Percentiles rank a stretch among this genome's conserved stretches.
These are phyloP conservation scores for Phytophthora pinifolia DNA, from an alignment of 352 stramenopile species.

Conservation along the genomic window DNA sequence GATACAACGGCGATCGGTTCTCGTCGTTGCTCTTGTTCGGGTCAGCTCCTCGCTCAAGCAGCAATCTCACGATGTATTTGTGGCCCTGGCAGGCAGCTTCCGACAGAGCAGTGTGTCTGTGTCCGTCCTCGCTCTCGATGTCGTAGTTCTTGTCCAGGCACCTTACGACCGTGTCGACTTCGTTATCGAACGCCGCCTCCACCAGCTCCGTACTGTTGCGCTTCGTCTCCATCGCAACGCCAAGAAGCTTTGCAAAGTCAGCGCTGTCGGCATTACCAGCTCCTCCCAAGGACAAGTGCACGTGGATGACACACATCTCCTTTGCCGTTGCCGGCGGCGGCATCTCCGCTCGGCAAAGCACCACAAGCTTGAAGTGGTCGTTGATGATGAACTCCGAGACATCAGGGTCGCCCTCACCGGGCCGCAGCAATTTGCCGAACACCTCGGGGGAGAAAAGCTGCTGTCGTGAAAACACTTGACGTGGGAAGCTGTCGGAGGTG, in stretches of 20 bases:
- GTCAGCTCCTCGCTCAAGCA: conserved; percentile 80
- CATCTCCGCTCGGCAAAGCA: conserved; percentile 52
- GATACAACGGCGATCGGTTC: conserved; percentile 79
- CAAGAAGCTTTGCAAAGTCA: conserved; percentile 49
- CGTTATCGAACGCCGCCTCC: conserved; percentile 88
- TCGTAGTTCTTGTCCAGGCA: conserved; percentile 88
- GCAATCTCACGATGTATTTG: conserved; percentile 53
- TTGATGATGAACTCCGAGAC: conserved; percentile 67
- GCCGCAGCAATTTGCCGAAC: conserved; percentile 44
- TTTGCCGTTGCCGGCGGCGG: conserved; percentile 55
- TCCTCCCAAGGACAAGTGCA: conserved; percentile 29
- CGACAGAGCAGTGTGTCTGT: conserved; percentile 83
- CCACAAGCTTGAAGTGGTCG: conserved; percentile 87
- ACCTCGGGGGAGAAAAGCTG: conserved; percentile 71
- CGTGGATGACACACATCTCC: conserved; percentile 68
- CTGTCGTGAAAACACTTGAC: conserved; percentile 66
- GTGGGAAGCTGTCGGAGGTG: conserved; percentile 57
- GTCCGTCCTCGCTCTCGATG: conserved; percentile 83
- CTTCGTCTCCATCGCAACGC: conserved; percentile 58
- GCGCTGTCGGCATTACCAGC: conserved; percentile 13
- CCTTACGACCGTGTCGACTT: conserved; percentile 67
- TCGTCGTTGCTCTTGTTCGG: conserved; percentile 88
- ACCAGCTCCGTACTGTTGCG: conserved; percentile 84
- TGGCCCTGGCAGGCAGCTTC: conserved; percentile 89
- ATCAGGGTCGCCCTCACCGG: conserved; percentile 50